Evolutionary conservation across 495 filamentous ascomycete species (phyloP).

Genomic region (Rhizodiscina lignyota): DNA sequence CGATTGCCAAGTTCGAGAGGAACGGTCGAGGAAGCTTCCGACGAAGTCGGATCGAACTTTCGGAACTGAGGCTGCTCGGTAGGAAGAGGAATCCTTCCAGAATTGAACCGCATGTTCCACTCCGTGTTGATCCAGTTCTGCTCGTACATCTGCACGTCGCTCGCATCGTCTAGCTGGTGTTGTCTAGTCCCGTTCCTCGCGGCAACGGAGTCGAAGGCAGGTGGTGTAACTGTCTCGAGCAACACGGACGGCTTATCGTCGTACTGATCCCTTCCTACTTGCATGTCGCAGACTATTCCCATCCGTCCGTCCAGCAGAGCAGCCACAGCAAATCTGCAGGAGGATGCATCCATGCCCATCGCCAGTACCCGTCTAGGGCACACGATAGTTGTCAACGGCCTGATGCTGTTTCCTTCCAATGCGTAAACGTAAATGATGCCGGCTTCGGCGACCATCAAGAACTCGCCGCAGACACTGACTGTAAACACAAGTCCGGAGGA

Average conservation of each 20-base stretch:
- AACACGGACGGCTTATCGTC: background rate
- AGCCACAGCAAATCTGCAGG: conserved; percentile 38
- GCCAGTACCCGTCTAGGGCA: conserved; percentile 44
- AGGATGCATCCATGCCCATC: conserved; percentile 48
- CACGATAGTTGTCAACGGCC: conserved; percentile 33
- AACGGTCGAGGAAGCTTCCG: conserved; percentile 2
- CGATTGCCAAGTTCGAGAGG: conserved; percentile 13
- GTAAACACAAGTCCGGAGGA: conserved; percentile 27
- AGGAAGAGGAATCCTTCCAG: background rate
- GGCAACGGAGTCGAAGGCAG: background rate
- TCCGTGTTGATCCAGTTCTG: conserved; percentile 6
- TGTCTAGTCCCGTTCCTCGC: too few species aligned
- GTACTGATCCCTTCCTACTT: conserved; percentile 1
- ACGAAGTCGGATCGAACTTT: too few species aligned
- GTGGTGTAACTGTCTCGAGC: background rate
- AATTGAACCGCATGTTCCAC: conserved; percentile 8
- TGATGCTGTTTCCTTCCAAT: conserved; percentile 26
- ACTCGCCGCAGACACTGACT: conserved; percentile 42
- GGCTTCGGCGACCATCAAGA: conserved; percentile 39
- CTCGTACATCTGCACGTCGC: too few species aligned
- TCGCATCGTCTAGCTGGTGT: too few species aligned
- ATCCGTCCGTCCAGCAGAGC: conserved; percentile 44
- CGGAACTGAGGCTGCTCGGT: background rate
- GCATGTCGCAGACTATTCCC: conserved; percentile 43
- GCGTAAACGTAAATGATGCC: conserved; percentile 45